These are phyloP conservation scores for Isatis lusitanica DNA, from an alignment of 441 rosid species.

Conservation along the genomic window DNA sequence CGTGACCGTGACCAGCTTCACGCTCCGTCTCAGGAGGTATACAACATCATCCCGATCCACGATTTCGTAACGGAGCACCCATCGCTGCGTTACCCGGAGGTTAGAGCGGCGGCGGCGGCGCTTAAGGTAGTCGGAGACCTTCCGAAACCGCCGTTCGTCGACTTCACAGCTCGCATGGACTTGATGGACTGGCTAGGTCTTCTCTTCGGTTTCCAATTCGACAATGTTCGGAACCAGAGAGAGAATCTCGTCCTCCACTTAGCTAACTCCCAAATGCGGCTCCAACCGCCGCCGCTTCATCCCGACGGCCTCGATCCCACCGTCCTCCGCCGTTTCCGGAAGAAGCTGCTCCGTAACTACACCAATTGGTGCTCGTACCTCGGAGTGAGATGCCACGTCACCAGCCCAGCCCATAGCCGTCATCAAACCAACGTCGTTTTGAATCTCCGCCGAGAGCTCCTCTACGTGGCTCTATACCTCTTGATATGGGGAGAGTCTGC, in stretches of 20 bases:
- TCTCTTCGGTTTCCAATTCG: slow-evolving; percentile 59
- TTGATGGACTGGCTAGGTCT: slow-evolving; percentile 61
- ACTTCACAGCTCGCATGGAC: slow-evolving; percentile 51
- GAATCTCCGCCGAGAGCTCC: slow-evolving; percentile 58
- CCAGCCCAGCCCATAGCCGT: slow-evolving; percentile 41
- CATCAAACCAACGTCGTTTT: slow-evolving; percentile 35
- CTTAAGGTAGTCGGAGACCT: slow-evolving; percentile 49
- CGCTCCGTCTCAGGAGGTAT: slow-evolving; percentile 37
- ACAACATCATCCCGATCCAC: slow-evolving; percentile 61
- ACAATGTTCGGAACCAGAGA: slow-evolving; percentile 64
- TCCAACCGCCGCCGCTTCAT: slow-evolving; percentile 49
- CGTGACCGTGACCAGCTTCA: slow-evolving; percentile 25
- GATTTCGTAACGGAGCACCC: slow-evolving; percentile 57
- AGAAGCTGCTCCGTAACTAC: slow-evolving; percentile 57
- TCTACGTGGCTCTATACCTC: slow-evolving; percentile 59
- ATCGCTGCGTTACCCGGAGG: slow-evolving; percentile 53
- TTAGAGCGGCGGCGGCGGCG: slow-evolving; percentile 57
- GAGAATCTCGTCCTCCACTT: slow-evolving; percentile 75
- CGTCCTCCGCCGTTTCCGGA: slow-evolving; percentile 57
- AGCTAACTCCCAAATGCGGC: slow-evolving; percentile 71
- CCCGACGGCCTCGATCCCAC: slow-evolving; percentile 53
- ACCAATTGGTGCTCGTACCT: slow-evolving; percentile 66
- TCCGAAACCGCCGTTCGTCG: slow-evolving; percentile 45
- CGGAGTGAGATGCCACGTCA: slow-evolving; percentile 51
- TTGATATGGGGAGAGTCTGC: slow-evolving; percentile 74